Evolutionary conservation across 78 protist genomes (phyloP), one percentile per base, ranked within the genome.

Genomic region (Dictyostelium citrinum): DNA sequence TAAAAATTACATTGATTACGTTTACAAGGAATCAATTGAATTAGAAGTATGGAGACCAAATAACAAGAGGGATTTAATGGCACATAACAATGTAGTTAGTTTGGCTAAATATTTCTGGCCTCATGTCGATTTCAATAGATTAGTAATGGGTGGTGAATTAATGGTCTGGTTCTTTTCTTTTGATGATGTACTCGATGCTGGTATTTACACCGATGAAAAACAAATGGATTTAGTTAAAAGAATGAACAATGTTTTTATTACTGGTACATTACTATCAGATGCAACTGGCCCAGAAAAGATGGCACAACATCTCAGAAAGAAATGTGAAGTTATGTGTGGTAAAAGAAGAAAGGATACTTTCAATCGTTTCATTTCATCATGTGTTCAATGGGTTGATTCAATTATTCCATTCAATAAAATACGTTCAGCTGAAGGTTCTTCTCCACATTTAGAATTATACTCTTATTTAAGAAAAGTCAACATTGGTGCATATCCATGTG

Each of bases 401-500:
- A 88, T 88, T 16, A 78, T 88, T 33, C 93, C 93, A 29, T 88
- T 88, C 20, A 88, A 88, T 49, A 88, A 88, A 78, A 43, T 88
- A 12, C 80, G 71, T 61, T 61, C 71, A 24, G 51, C 41, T 14
- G 4, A 35, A 17, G 93, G 93, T 3, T 55, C 77, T 1, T 78
- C 93, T 1, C 93, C 93, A 67, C 76, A 88, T 78, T 41, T 88
- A 17, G 93, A 88, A 46, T 45, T 88, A 88, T 88, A 88, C 46
- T 76, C 85, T 7, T 88, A 77, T 39, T 67, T 88, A n/a, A 58
- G 93, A 88, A 88, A 78, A 67, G 58, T 88, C 1, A 88, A 88
- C 49, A 88, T 88, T 68, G 93, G 93, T 77, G 93, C 93, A 17
- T 88, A 78, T 67, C 93, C 93, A 11, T 88, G 93, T 46, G 85